phyloP scores from a whole-genome alignment of 129 eudicot genomes.

The sunflower (Helianthus annuus) region DNA sequence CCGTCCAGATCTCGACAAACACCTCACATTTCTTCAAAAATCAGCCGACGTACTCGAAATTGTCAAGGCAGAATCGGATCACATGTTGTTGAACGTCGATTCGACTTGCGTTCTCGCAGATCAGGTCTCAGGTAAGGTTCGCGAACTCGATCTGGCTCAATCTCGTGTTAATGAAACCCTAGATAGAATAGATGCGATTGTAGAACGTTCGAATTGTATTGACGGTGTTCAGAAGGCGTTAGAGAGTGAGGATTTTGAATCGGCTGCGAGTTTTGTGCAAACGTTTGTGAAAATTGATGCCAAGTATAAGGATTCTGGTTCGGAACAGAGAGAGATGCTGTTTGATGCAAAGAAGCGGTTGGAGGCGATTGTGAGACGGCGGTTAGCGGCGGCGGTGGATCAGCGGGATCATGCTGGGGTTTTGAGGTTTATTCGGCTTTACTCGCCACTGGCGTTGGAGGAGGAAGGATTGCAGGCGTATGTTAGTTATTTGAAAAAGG shows the following conservation, averaged over 20 bases:
- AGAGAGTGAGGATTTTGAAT: conserved; percentile 59
- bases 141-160: conserved; percentile 82
- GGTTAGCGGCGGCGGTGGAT: conserved; percentile 52
- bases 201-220: conserved; percentile 58
- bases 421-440: conserved; percentile 61
- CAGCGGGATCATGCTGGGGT: conserved; percentile 58
- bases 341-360: conserved; percentile 61
- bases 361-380: conserved; percentile 49
- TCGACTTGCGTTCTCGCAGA: conserved; percentile 77
- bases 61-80: conserved; percentile 58
- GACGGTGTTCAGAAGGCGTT: conserved; percentile 66
- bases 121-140: conserved; percentile 69
- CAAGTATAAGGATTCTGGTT: conserved; percentile 51
- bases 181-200: conserved; percentile 66
- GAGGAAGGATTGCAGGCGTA: conserved; percentile 87
- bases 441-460: conserved; percentile 63
- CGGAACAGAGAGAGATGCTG: conserved; percentile 65
- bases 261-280: conserved; percentile 54
- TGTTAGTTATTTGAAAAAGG: conserved; percentile 70
- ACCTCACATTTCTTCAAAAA: conserved; percentile 54
- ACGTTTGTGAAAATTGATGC: conserved; percentile 62
- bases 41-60: conserved; percentile 56
- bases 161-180: conserved; percentile 66
- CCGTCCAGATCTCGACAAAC: conserved; percentile 66
- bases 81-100: conserved; percentile 59